Evolutionary conservation across 805 yeast genomes (phyloP), one percentile per base, ranked within the genome.

Genomic region (Starmerella lactis-condensi): DNA sequence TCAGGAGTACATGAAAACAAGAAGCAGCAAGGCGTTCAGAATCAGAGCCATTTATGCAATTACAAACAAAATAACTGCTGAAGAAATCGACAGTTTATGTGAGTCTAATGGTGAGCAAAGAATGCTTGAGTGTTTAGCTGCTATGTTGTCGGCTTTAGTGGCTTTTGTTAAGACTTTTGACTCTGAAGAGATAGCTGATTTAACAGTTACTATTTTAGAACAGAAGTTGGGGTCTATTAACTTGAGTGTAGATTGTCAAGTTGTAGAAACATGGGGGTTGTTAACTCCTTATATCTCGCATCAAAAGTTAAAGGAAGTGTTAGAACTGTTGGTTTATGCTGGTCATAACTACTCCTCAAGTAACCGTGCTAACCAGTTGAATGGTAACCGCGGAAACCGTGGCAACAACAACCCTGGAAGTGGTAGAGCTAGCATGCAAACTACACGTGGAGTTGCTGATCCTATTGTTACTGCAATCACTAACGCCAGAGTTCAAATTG

Each of bases 161-260:
- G 42, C 38, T 5, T 26, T 41, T 24, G 46, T 40, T 6, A 32
- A 31, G 15, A 20, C 34, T 10, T 34, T 40, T 23, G 22, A 33
- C 18, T 89, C 76, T 40, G 71, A 69, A 34, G 65, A 77, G 12
- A 75, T 85, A 19, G 68, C 76, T 12, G 72, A 76, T 3, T 61
- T 89, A 40, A 72, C 91, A 0, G 71, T 78, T 10, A 74, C 93
- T 0, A 71, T 89, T 23, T 60, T 89, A 34, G 69, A 78, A 10
- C 31, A 60, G 59, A 30, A 49, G 36, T 33, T 30, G 23, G 48
- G 45, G 19, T 27, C 38, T 4, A 44, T 45, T 17, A 33, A 34
- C 26, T 33, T 25, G n/a, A 29, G 31, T 2, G 44, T 44, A 14
- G 48, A 44, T 17, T 29, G 33, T 13, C 51, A 23, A 56, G 58